Evolutionary conservation across 108 stramenopile genomes (phyloP).

Genomic region (Nitzschia sp.): DNA sequence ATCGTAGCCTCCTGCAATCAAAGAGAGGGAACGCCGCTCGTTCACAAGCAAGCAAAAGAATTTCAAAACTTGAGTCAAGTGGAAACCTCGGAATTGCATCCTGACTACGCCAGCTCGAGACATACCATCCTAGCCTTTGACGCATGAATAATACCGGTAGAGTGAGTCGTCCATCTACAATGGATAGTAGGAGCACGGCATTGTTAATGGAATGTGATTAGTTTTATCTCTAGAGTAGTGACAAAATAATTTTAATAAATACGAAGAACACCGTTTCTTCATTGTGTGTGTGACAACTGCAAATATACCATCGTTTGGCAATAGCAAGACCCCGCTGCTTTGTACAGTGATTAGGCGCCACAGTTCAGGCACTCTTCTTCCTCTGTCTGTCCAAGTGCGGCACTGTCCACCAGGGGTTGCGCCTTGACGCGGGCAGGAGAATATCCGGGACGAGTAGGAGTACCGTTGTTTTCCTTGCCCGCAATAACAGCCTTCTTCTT

Average conservation of each 20-base stretch:
- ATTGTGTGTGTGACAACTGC: too few relatives aligned
- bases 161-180: too few relatives aligned
- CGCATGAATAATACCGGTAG: not conserved
- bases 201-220: too few relatives aligned
- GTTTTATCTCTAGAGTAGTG: too few relatives aligned
- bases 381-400: constrained; percentile 57
- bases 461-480: constrained; percentile 35
- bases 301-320: too few relatives aligned
- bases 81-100: not conserved
- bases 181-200: too few relatives aligned
- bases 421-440: constrained; percentile 5
- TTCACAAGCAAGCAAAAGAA: constrained; percentile 1
- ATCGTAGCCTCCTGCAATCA: constrained; percentile 17
- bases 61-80: not conserved
- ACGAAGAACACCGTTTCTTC: too few relatives aligned
- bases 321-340: too few relatives aligned
- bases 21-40: constrained; percentile 23
- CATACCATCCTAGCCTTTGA: constrained; percentile 12
- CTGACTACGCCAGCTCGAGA: not conserved
- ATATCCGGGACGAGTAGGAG: constrained; percentile 17
- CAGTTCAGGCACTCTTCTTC: constrained; percentile 90
- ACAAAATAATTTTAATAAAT: not conserved
- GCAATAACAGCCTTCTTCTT: constrained; percentile 30
- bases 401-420: constrained; percentile 40
- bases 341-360: constrained; percentile 90